Conservation (phyloP, 108 stramenopile species). For the Nannochloropsis gaditana region DNA sequence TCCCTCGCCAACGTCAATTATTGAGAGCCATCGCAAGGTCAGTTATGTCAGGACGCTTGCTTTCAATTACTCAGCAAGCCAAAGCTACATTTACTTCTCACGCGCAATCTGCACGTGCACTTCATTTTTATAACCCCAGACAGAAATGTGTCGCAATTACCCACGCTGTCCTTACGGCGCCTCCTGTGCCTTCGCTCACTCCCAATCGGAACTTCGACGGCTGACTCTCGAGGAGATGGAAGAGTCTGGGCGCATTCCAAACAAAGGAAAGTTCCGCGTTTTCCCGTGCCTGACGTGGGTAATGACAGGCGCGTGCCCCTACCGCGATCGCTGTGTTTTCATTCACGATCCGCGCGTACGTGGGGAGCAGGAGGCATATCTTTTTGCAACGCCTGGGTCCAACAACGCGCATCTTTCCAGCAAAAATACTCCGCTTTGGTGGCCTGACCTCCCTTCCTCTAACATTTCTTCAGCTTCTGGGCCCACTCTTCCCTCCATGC, state of each 20-base stretch:
- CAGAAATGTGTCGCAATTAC: not conserved
- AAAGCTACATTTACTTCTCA: too few relatives aligned
- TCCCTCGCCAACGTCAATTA: not conserved
- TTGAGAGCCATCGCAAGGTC: not conserved
- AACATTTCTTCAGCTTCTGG: too few relatives aligned
- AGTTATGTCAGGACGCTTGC: too few relatives aligned
- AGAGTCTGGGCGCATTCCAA: not conserved
- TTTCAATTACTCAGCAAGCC: too few relatives aligned
- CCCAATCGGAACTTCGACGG: not conserved
- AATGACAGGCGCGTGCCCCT: conserved; percentile 23
- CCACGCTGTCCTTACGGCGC: not conserved
- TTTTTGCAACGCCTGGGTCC: not conserved
- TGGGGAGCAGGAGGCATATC: not conserved
- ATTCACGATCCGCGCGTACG: not conserved
- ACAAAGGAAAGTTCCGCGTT: conserved; percentile 5
- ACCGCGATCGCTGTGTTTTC: conserved; percentile 23
- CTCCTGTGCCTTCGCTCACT: conserved; percentile 13
- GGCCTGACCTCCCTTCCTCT: not conserved
- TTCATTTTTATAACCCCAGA: not conserved
- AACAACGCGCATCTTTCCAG: not conserved
- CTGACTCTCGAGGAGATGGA: not conserved
- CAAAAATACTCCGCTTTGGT: not conserved
- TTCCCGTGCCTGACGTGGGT: conserved; percentile 20
- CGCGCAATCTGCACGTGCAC: too few relatives aligned
- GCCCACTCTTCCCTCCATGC: not conserved